Base-by-base conservation (phyloP, 2,329 filamentous ascomycete genomes). In the Hymenoscyphus fraxineus region DNA sequence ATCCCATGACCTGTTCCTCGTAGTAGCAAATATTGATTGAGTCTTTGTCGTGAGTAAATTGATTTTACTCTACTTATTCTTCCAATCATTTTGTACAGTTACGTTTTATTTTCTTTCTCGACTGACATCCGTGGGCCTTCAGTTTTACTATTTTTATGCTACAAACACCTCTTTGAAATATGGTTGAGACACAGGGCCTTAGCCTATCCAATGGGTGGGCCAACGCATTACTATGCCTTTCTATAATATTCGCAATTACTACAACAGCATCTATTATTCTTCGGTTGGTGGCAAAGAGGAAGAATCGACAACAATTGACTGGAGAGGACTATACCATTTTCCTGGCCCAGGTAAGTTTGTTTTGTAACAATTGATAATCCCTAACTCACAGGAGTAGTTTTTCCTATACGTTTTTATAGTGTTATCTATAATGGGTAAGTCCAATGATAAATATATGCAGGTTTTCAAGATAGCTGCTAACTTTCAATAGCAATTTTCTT, bases 231-330 rank as follows among this genome's bases (percentile, higher is more conserved):
- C 39, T 64, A 13, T 64, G 59, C 38, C 15, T 64, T 7, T 58
- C 61, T 22, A 22, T 57, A 7, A 27, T 61, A 6, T 40, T 61
- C 16, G 51, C 59, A 6, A 13, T 61, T 27, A 64, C 63, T 16
- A 61, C 63, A 22, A 64, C 63, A 10, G 59, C 19, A 10, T 64
- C 63, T 31, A 40, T 64, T 13, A 58, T 61, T 55, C 63, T 64
- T 61, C 63, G 63, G 22, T n/a, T 64, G 38, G n/a, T 39, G 7
- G 63, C 63, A 38, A 64, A 64, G 59, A 64, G 32, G 22, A 19
- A 35, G 32, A 64, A 56, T 32, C 61, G 58, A 31, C 38, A 54
- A 38, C 47, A 22, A 12, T 51, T 64, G 32, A 5, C 44, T 35
- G 7, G n/a, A 22, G 63, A 64, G 16, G 63, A 64, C 32, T 64